Conservation (phyloP, 176 grass and related monocot species). For the Triticum timopheevii region DNA sequence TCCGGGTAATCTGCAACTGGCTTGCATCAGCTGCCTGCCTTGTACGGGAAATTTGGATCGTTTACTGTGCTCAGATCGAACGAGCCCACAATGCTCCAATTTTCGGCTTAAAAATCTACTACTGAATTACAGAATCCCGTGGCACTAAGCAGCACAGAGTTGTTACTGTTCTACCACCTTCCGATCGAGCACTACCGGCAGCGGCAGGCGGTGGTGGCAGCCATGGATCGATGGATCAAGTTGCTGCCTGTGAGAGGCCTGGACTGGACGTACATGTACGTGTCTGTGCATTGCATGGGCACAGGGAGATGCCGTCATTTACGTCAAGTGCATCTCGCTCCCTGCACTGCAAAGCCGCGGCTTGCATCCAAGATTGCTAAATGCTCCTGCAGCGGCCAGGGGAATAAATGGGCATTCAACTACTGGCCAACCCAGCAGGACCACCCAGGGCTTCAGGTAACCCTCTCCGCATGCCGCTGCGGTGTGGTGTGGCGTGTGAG, state of each 20-base stretch:
- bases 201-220: neutral
- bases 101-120: too few relatives aligned
- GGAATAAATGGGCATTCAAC: constrained; percentile 60
- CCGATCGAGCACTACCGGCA: neutral
- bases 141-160: too few relatives aligned
- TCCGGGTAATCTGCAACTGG: neutral
- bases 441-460: neutral
- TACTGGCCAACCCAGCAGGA: constrained; percentile 28
- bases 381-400: constrained; percentile 18
- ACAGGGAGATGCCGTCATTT: constrained; percentile 8
- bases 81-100: too few relatives aligned
- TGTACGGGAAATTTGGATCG: too few relatives aligned
- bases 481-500: neutral
- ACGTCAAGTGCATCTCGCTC: constrained; percentile 6
- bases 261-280: neutral
- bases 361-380: constrained; percentile 34
- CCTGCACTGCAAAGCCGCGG: neutral
- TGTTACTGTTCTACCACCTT: too few relatives aligned
- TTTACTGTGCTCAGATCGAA: too few relatives aligned
- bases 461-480: neutral
- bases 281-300: constrained; percentile 1
- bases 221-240: neutral
- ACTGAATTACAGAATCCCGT: too few relatives aligned
- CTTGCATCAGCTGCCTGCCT: neutral
- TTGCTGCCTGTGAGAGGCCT: neutral